Base-by-base conservation (phyloP, 192 early-diverging fungal species). In the Cladochytrium replicatum region DNA sequence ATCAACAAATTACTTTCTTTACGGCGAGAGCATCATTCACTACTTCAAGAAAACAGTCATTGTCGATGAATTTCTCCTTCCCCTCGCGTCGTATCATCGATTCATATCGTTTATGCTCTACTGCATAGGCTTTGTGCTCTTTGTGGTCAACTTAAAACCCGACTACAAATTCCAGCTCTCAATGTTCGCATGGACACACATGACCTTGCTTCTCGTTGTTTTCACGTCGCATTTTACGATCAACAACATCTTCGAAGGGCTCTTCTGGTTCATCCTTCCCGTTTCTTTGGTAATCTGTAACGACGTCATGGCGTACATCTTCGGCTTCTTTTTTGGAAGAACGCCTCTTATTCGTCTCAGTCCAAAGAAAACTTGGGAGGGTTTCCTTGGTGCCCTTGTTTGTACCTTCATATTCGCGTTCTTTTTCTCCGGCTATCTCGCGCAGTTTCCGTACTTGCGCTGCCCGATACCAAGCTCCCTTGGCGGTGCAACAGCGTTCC, bases 341-440 rank as follows among this genome's bases (percentile, higher is more conserved):
- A 91, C 89, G 8, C 87, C 83, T 25, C 72, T 98, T 29, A 93
- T 95, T 54, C 78, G 83, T 55, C 67, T 98, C 11, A 88, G 84
- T 59, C 94, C 94, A 31, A 98, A 98, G 66, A 98, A 98, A 72
- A 98, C 94, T 9, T 88, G 89, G 64, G 94, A 98, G 61, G 94
- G 94, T 2, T 98, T 93, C 47, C 74, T 94, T 46, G 94, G 94
- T 49, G 94, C 78, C 22, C 80, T 86, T 38, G 50, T 88, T 43
- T 76, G 76, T 28, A 98, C 94, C 0, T 61, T 95, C 55, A 62
- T 87, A 11, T 89, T 93, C 70, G 91, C 83, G 2, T 85, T 91
- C 41, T 59, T 89, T 48, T 60, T 75, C 28, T 46, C 66, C 38
- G 60, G 53, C 2, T 55, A 71, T 52, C 62, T 87, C 9, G 55